Base-by-base conservation (phyloP, 306 rosid genomes). In the Astragalus membranaceus region DNA sequence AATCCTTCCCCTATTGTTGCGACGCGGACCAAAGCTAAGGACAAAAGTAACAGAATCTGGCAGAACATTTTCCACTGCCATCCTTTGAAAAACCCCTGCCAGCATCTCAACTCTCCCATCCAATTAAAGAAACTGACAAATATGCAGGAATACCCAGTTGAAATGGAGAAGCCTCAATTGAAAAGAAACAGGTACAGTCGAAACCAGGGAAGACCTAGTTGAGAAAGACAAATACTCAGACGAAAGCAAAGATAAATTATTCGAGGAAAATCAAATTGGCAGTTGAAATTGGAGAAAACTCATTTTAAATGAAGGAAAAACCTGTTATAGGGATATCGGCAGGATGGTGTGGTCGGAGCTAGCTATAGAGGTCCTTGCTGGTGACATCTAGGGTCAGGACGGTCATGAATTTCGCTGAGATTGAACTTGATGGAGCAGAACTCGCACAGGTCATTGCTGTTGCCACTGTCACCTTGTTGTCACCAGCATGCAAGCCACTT, bases 401-500 rank as follows among this genome's bases (percentile, higher is more conserved):
- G 0, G 89, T 73, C 75, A 70, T 83, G 68, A 96, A 92, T 64
- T 83, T 88, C 89, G 48, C 88, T 79, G 14, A 92, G 92, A 10
- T 86, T 88, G 13, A 92, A 89, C 95, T 92, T 92, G 5, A 92
- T 92, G 64, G 98, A 92, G 86, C 96, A 92, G 75, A 80, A 89
- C 85, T 86, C 96, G 63, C 98, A 89, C 86, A 89, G 98, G 20
- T 95, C 92, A 50, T 92, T 96, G 0, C 98, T 95, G 69, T 92
- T 96, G 20, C 98, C 89, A 12, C 90, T 90, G 58, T 89, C 98
- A 50, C 98, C 39, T n/a, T n/a, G n/a, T n/a, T 90, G 58, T 89
- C 98, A 50, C 98, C 39, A 35, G 39, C 39, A 35, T 35, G 8
- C 39, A 35, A 35, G 39, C 39, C 39, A 35, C 39, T 35, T 5